These are phyloP conservation scores for Capsicum chinense DNA, from an alignment of 257 asterid species.

Conservation along the genomic window DNA sequence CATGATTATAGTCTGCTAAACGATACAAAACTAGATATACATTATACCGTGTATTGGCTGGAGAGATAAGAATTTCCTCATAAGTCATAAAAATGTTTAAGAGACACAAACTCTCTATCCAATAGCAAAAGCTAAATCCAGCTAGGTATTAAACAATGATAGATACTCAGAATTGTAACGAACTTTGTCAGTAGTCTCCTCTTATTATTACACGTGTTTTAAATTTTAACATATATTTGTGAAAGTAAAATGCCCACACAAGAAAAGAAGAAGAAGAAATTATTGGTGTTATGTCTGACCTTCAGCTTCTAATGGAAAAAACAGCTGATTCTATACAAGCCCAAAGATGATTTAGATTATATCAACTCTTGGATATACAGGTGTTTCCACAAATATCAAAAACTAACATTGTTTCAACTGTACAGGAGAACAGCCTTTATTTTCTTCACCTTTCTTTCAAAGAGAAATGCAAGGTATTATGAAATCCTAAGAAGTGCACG, in stretches of 20 bases:
- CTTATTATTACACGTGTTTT: background rate
- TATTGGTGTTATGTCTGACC: background rate
- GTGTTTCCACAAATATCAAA: constrained; percentile 19
- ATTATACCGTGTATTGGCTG: background rate
- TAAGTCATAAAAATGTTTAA: background rate
- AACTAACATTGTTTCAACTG: background rate
- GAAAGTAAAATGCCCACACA: constrained; percentile 2
- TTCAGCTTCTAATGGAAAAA: constrained; percentile 12
- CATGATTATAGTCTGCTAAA: background rate
- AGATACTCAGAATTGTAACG: background rate
- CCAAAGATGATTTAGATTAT: background rate
- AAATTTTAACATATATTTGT: constrained; percentile 19
- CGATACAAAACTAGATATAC: constrained; percentile 7
- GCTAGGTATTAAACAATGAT: background rate
- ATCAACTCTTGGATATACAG: constrained; percentile 6
- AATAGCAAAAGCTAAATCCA: background rate
- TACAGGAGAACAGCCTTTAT: background rate
- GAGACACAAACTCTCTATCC: background rate
- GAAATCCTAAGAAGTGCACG: background rate
- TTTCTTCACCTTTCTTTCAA: background rate
- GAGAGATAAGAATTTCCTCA: background rate
- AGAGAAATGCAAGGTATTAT: background rate
- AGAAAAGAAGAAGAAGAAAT: background rate
- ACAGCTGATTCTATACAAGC: background rate
- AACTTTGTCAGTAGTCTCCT: background rate